Percentiles rank a stretch among this genome's conserved stretches.
Conservation (phyloP, 2,329 filamentous ascomycete species). For the Aspergillus novofumigatus region DNA sequence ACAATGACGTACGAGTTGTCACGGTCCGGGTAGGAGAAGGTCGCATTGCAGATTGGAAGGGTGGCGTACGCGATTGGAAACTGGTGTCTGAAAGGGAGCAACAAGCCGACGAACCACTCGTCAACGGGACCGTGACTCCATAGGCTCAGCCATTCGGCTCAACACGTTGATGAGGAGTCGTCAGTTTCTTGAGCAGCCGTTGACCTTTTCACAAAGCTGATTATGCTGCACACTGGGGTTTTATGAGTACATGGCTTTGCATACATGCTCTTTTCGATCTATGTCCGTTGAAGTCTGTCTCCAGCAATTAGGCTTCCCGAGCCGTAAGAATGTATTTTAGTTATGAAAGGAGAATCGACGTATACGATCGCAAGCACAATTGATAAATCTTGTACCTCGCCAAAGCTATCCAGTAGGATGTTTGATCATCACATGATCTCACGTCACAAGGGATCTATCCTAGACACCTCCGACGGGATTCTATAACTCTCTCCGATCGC, state of each 20-base stretch:
- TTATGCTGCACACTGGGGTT: not conserved
- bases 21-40: constrained; percentile 80
- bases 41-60: constrained; percentile 91
- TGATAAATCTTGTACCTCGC: not conserved
- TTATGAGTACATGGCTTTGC: not conserved
- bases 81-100: constrained; percentile 34
- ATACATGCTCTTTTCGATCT: not conserved
- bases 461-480: not conserved
- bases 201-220: not conserved
- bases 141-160: not conserved
- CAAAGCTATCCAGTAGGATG: not conserved
- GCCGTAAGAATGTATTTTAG: not conserved
- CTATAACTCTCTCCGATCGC: not conserved
- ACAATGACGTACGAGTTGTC: constrained; percentile 78
- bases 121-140: constrained; percentile 26
- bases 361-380: not conserved
- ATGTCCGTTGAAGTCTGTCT: not conserved
- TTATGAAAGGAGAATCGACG: not conserved
- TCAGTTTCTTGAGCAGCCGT: not conserved
- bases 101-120: constrained; percentile 15
- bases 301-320: not conserved
- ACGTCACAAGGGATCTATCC: constrained; percentile 4
- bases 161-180: not conserved
- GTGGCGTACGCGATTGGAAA: constrained; percentile 77
- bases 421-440: constrained; percentile 8